phyloP scores from a whole-genome alignment of 306 rosid genomes.

The Senna siamea region DNA sequence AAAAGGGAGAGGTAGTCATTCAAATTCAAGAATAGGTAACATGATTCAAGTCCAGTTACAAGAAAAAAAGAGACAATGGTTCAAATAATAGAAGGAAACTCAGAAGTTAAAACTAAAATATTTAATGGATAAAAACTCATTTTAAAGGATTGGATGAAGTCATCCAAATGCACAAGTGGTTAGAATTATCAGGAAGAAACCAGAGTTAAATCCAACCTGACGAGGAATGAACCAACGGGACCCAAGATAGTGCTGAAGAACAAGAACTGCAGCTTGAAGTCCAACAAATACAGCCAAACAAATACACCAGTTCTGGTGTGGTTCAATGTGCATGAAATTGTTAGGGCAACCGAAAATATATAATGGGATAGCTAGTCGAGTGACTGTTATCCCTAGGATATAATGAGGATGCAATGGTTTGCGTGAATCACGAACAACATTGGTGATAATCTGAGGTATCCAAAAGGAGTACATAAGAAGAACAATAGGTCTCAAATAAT shows the following conservation, averaged over 20 bases:
- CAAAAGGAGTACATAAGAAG: slow-evolving; percentile 90
- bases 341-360: slow-evolving; percentile 90
- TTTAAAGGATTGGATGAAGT: neutral
- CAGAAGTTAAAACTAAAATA: neutral
- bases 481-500: slow-evolving; percentile 76
- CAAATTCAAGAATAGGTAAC: slow-evolving; percentile 8
- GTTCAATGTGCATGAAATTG: slow-evolving; percentile 92
- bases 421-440: slow-evolving; percentile 87
- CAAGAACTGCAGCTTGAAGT: slow-evolving; percentile 82
- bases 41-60: neutral
- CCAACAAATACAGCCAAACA: slow-evolving; percentile 66
- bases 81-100: neutral
- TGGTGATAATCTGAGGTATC: slow-evolving; percentile 96
- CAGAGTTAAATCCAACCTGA: slow-evolving; percentile 62
- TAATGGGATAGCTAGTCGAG: slow-evolving; percentile 88
- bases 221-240: slow-evolving; percentile 99
- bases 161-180: neutral
- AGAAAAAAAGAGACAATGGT: neutral
- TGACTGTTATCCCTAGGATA: slow-evolving; percentile 81
- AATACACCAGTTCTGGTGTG: slow-evolving; percentile 80
- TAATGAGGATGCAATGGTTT: slow-evolving; percentile 96
- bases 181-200: neutral
- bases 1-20: slow-evolving; percentile 27
- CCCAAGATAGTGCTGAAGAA: slow-evolving; percentile 93
- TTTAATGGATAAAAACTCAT: neutral